Base-by-base conservation (phyloP, 2,329 filamentous ascomycete genomes). In the Oidium heveae region DNA sequence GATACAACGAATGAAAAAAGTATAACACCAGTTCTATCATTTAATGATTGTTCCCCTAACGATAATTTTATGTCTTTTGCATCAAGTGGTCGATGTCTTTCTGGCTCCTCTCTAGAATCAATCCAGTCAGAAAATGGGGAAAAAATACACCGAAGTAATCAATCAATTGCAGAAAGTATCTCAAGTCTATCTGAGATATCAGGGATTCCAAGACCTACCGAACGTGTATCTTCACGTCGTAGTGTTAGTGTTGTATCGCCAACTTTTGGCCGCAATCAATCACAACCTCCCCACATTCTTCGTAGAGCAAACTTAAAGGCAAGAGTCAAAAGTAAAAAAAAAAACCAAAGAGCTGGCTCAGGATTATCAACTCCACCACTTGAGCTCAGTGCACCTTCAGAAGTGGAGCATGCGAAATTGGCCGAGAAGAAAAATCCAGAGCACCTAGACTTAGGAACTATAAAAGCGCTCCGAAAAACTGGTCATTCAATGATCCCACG, bases 401-500 rank as follows among this genome's bases (percentile, higher is more conserved):
- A 58, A 8, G 62, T 60, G 1, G 63, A 66, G 44, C 59, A 60
- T 24, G 50, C 59, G 22, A 65, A 62, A 46, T 55, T 58, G 13
- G 58, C 60, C 13, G 64, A 94, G 58, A 89, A 85, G 67, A 86
- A 85, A 61, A 71, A 94, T 55, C 78, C 78, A 15, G 86, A 86
- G 59, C 78, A 82, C 55, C 69, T 87, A 13, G 80, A 79, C 0
- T 68, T 89, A 1, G 73, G 72, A 32, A 72, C 77, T 3, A 68
- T 85, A 55, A 89, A 87, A 63, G 67, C 67, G 20, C 68, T 72
- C 56, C 68, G 73, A 28, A 80, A 79, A 62, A 65, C 67, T 1
- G 71, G 70, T 2, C 68, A 72, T n/a, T 96, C 91, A 0, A 74
- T 89, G 44, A 96, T 98, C 57, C 88, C 88, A 32, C 79, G 91